Evolutionary conservation across 2,329 filamentous ascomycete genomes (phyloP).

Genomic region (Trichophyton rubrum): DNA sequence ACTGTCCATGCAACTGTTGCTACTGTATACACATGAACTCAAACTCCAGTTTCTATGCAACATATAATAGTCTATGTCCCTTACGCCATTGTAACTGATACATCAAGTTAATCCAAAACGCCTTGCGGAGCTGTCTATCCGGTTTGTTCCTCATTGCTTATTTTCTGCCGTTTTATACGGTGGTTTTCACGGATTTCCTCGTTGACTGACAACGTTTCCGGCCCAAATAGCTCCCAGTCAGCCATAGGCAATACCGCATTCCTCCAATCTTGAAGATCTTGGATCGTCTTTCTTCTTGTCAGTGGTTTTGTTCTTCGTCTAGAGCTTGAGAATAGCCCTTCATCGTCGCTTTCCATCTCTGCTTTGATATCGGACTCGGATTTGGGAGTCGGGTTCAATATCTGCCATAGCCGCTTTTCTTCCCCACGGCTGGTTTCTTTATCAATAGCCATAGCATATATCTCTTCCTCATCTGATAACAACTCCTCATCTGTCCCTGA

Average conservation of each 20-base stretch:
- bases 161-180: conserved; percentile 17
- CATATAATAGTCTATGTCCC: too few relatives aligned
- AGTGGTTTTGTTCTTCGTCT: conserved; percentile 12
- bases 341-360: conserved; percentile 14
- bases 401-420: conserved; percentile 34
- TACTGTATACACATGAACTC: too few relatives aligned
- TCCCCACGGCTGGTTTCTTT: conserved; percentile 31
- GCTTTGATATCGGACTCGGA: conserved; percentile 7
- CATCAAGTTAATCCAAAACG: too few relatives aligned
- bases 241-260: conserved; percentile 33
- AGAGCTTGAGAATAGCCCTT: conserved; percentile 12
- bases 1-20: too few relatives aligned
- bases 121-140: not conserved
- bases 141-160: not conserved
- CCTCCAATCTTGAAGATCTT: conserved; percentile 38
- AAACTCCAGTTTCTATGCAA: not conserved
- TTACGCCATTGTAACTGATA: too few relatives aligned
- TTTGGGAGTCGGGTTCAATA: conserved; percentile 25
- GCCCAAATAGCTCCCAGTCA: conserved; percentile 40
- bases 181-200: conserved; percentile 21
- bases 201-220: conserved; percentile 18
- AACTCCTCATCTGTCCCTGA: conserved; percentile 11
- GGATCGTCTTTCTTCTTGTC: conserved; percentile 22
- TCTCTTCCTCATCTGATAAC: conserved; percentile 27
- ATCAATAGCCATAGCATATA: conserved; percentile 39